Conservation (phyloP, 75 land plant species). For the Pinus tabuliformis region DNA sequence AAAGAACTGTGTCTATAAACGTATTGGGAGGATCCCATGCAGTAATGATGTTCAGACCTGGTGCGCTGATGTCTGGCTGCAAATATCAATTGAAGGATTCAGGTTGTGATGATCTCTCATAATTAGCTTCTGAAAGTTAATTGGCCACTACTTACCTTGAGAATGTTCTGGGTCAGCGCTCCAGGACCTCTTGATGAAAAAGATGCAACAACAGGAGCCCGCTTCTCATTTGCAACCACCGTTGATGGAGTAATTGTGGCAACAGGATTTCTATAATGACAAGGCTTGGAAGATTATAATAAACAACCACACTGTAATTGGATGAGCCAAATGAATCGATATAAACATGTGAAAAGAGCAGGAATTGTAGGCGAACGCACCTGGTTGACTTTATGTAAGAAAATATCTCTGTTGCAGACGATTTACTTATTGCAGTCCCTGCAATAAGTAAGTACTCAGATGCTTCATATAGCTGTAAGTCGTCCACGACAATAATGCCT, state of each 20-base stretch:
- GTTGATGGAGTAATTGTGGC: constrained; percentile 41
- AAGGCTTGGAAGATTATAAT: no score
- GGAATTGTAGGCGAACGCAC: constrained; percentile 8
- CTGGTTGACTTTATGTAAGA: constrained; percentile 58
- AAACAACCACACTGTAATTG: no score
- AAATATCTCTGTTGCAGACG: constrained; percentile 27
- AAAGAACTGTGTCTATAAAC: no score
- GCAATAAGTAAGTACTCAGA: constrained; percentile 36
- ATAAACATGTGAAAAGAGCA: no score
- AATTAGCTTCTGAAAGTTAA: no score
- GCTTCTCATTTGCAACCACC: constrained; percentile 29
- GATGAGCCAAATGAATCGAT: no score
- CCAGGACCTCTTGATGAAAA: constrained; percentile 82
- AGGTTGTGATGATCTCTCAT: no score
- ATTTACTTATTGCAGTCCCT: constrained; percentile 23
- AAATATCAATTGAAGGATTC: background rate
- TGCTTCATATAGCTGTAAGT: constrained; percentile 18
- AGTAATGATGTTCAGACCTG: background rate
- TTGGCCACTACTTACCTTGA: constrained; percentile 41
- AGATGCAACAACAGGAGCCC: constrained; percentile 66
- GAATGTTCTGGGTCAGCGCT: constrained; percentile 35
- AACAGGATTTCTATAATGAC: constrained; percentile 38
- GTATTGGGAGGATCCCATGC: background rate
- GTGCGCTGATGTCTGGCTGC: constrained; percentile 10
- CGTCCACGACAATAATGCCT: constrained; percentile 52